Conservation (phyloP, 208 protist species). For the Naegleria lovaniensis region DNA sequence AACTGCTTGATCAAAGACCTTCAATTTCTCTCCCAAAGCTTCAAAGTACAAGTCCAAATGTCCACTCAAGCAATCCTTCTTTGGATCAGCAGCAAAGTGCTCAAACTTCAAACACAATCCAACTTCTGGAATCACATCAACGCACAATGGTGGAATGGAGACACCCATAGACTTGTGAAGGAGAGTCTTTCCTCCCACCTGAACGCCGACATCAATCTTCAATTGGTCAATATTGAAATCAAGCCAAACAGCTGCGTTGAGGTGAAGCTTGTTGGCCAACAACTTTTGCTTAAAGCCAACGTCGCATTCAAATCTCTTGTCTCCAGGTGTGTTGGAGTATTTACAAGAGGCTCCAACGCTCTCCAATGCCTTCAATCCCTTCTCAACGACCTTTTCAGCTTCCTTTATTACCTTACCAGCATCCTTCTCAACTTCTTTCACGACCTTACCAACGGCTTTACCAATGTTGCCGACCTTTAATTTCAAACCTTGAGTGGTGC, state of each 20-base stretch:
- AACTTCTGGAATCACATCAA: not conserved
- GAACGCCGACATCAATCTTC: not conserved
- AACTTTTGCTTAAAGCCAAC: not conserved
- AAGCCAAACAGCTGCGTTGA: not conserved
- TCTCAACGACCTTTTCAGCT: not conserved
- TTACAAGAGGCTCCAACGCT: not conserved
- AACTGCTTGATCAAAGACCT: not conserved
- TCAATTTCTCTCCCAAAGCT: not conserved
- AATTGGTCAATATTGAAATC: not conserved
- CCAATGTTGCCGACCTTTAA: too few species aligned
- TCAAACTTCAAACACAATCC: not conserved
- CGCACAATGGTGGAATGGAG: not conserved
- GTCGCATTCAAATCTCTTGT: not conserved
- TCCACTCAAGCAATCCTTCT: not conserved
- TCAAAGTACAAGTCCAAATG: not conserved
- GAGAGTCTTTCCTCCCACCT: not conserved
- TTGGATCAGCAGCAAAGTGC: not conserved
- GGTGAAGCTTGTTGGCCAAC: not conserved
- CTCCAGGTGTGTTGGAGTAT: not conserved
- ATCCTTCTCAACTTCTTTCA: too few species aligned
- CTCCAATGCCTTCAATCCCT: not conserved
- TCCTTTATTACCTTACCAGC: not conserved
- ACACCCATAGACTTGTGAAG: not conserved
- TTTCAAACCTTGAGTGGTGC: too few species aligned
- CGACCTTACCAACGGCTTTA: too few species aligned